Evolutionary conservation across 805 yeast species (phyloP), one percentile per base, ranked within the genome.

Genomic region (Candida pseudofarinosa): DNA sequence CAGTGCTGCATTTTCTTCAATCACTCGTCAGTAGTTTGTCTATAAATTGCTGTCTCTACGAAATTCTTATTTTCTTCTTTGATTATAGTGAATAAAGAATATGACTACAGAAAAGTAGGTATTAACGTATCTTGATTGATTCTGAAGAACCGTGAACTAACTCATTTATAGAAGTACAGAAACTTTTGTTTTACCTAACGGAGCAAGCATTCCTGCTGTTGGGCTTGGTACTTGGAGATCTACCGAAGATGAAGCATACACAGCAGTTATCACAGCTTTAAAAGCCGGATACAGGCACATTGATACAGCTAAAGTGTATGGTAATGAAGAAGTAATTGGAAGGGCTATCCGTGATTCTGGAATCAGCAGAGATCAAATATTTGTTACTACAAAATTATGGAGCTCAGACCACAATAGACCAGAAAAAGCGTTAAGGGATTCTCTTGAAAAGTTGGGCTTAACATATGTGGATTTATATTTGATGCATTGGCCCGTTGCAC

Each of bases 401-500:
- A 47, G 58, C 18, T 66, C 66, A 6, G 59, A 51, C 41, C 23
- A 32, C 4, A 19, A 37, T 13, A 39, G 35, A 26, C 39, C 38
- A 17, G 35, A 33, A 20, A 16, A 35, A 8, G 85, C 84, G 8
- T 62, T 86, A 33, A 73, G 79, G 8, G 67, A 63, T 39, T 82
- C 90, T 4, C 69, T 87, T 54, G 53, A 72, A 51, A 79, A 81
- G 55, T 69, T 87, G 47, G 81, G 81, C 0, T 56, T 85, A 51
- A 91, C 83, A 39, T 88, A 88, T 55, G 83, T 88, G 41, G 96
- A 88, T 58, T 67, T 88, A 45, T 81, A 81, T 58, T 72, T 88
- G 56, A 74, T 87, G 59, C 96, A 88, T 64, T 88, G 95, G 95
- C 96, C 96, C 4, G 53, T 50, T 35, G 52, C 62, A 12, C 60